phyloP scores from a whole-genome alignment of 345 rosid genomes.

The Eucalyptus brandiana region DNA sequence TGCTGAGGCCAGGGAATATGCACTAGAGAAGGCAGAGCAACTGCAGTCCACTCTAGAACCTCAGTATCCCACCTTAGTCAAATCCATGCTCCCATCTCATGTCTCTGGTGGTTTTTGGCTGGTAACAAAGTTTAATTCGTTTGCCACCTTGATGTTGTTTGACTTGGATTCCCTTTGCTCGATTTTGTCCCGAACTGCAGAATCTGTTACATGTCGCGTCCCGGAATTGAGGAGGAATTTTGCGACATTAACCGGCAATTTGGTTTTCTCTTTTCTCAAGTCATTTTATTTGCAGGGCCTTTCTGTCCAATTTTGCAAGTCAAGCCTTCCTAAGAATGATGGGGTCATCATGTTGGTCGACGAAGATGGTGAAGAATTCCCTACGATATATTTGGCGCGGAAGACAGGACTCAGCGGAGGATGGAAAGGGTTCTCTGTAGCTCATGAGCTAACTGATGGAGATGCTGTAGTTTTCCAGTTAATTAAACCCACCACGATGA shows the following conservation, averaged over 20 bases:
- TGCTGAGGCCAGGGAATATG: slow-evolving; percentile 38
- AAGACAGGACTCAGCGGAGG: slow-evolving; percentile 62
- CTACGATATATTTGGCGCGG: slow-evolving; percentile 28
- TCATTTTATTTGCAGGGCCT: slow-evolving; percentile 26
- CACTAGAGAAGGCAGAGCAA: slow-evolving; percentile 51
- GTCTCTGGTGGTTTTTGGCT: slow-evolving; percentile 95
- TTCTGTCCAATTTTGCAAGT: slow-evolving; percentile 35
- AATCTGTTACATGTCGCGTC: background rate
- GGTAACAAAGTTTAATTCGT: slow-evolving; percentile 12
- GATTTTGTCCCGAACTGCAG: background rate
- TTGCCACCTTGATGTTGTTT: background rate
- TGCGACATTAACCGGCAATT: background rate
- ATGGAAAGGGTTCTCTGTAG: slow-evolving; percentile 62
- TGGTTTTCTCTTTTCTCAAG: background rate
- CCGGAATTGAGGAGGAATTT: background rate
- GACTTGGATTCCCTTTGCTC: background rate
- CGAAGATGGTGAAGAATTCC: slow-evolving; percentile 31
- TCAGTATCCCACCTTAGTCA: slow-evolving; percentile 40
- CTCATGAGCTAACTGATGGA: slow-evolving; percentile 56
- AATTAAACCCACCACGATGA: slow-evolving; percentile 24
- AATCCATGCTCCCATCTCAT: slow-evolving; percentile 82
- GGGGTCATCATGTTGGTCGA: slow-evolving; percentile 26
- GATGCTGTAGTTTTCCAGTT: slow-evolving; percentile 58
- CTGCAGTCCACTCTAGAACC: slow-evolving; percentile 32
- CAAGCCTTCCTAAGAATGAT: slow-evolving; percentile 28